Percentiles rank a stretch among this genome's conserved stretches.
Evolutionary conservation across 345 rosid species (phyloP).

Genomic region (Populus tremula): DNA sequence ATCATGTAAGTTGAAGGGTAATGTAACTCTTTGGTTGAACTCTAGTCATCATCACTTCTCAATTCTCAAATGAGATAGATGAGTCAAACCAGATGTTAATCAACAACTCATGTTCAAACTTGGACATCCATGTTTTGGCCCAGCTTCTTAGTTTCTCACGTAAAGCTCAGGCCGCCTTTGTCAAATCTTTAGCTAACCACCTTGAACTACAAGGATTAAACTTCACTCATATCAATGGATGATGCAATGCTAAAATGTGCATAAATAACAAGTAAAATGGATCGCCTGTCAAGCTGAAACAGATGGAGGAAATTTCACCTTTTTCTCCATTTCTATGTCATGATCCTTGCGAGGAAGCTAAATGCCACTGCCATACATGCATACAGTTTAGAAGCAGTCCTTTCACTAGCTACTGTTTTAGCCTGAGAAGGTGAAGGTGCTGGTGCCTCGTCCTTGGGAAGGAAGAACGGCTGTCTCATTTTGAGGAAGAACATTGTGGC

Average conservation of each 20-base stretch:
- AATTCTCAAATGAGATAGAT: not conserved
- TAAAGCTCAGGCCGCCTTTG: not conserved
- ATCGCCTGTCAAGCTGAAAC: not conserved
- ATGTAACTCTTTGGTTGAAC: not conserved
- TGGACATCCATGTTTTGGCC: not conserved
- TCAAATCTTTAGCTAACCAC: not conserved
- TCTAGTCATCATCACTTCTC: not conserved
- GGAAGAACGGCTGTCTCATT: not conserved
- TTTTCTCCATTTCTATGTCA: not conserved
- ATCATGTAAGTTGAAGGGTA: conserved; percentile 11
- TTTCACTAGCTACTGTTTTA: not conserved
- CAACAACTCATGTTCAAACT: not conserved
- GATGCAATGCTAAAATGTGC: not conserved
- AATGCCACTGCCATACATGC: not conserved
- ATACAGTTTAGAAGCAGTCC: not conserved
- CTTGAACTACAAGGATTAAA: not conserved
- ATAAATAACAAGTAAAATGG: not conserved
- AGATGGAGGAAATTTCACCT: not conserved
- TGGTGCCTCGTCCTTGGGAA: not conserved
- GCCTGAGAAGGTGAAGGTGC: not conserved
- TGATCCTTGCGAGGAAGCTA: not conserved
- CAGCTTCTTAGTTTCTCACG: not conserved
- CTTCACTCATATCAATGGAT: not conserved
- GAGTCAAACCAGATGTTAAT: not conserved
- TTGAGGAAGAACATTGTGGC: conserved; percentile 7